phyloP scores from a whole-genome alignment of 2,329 filamentous ascomycete genomes.

The Camillea tinctor region DNA sequence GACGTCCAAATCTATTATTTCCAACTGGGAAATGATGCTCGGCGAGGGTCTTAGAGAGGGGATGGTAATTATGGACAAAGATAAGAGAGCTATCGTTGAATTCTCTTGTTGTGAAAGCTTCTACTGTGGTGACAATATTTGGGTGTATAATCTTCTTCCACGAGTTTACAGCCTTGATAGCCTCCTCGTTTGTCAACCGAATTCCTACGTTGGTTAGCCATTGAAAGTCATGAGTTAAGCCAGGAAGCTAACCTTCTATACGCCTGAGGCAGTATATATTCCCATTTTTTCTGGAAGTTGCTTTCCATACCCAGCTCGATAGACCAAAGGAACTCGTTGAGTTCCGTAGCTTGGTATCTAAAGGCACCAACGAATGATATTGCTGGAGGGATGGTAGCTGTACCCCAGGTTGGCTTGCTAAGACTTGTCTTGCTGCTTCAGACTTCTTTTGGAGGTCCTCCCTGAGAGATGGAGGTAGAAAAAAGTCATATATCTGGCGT shows the following conservation, averaged over 20 bases:
- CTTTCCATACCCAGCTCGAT: slow-evolving; percentile 94
- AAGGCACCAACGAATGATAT: slow-evolving; percentile 87
- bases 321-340: slow-evolving; percentile 80
- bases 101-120: slow-evolving; percentile 88
- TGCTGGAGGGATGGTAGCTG: slow-evolving; percentile 79
- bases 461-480: slow-evolving; percentile 80
- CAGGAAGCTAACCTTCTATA: slow-evolving; percentile 63
- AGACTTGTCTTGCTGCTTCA: slow-evolving; percentile 79
- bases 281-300: slow-evolving; percentile 82
- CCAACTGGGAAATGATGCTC: slow-evolving; percentile 70
- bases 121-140: slow-evolving; percentile 81
- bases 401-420: slow-evolving; percentile 62
- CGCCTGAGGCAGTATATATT: slow-evolving; percentile 83
- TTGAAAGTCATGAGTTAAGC: not conserved
- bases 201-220: slow-evolving; percentile 55
- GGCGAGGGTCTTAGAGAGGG: slow-evolving; percentile 82
- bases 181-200: slow-evolving; percentile 82
- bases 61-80: slow-evolving; percentile 91
- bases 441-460: slow-evolving; percentile 88
- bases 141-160: slow-evolving; percentile 86
- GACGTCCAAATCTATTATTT: slow-evolving; percentile 46
- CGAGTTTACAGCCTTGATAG: slow-evolving; percentile 79
- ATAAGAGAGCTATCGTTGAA: slow-evolving; percentile 95
- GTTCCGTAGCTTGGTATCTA: slow-evolving; percentile 80
- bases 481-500: slow-evolving; percentile 84